These are phyloP conservation scores for Penicillium expansum DNA, from an alignment of 2,329 filamentous ascomycete species.

Conservation along the genomic window DNA sequence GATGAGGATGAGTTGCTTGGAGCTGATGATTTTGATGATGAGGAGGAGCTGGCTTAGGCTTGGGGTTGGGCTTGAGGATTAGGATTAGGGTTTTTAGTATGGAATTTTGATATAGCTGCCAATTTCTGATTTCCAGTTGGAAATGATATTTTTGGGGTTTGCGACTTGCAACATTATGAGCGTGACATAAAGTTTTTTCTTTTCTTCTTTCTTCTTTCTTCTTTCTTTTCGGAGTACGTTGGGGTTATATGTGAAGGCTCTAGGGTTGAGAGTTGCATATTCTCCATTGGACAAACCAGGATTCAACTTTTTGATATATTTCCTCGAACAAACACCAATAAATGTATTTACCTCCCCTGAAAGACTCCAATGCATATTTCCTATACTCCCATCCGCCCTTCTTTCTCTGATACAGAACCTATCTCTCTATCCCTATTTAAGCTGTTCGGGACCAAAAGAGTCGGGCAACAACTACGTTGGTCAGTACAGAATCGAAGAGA, in stretches of 20 bases:
- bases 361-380: neutral
- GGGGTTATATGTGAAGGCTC: neutral
- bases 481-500: slow-evolving; percentile 1
- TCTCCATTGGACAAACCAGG: neutral
- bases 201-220: slow-evolving; percentile 2
- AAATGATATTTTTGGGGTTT: neutral
- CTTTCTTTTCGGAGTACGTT: neutral
- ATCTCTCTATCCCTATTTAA: slow-evolving; percentile 28
- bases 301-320: neutral
- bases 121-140: neutral
- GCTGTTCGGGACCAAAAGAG: slow-evolving; percentile 64
- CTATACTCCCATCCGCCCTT: neutral
- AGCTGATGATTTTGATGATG: slow-evolving; percentile 82
- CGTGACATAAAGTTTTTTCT: slow-evolving; percentile 3
- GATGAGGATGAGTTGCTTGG: slow-evolving; percentile 93
- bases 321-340: neutral
- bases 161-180: slow-evolving; percentile 24
- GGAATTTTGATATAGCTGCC: neutral
- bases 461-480: slow-evolving; percentile 60
- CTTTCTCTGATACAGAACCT: neutral
- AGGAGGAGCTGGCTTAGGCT: slow-evolving; percentile 50
- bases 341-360: neutral
- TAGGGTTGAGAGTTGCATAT: neutral
- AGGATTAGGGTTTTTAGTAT: neutral
- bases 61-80: neutral